A percentile compares a stretch with the other conserved stretches of the same genome.
These are phyloP conservation scores for Bolboschoenoplectus hybrid DNA, from an alignment of 202 grass and related monocot genomes.

Conservation along the genomic window DNA sequence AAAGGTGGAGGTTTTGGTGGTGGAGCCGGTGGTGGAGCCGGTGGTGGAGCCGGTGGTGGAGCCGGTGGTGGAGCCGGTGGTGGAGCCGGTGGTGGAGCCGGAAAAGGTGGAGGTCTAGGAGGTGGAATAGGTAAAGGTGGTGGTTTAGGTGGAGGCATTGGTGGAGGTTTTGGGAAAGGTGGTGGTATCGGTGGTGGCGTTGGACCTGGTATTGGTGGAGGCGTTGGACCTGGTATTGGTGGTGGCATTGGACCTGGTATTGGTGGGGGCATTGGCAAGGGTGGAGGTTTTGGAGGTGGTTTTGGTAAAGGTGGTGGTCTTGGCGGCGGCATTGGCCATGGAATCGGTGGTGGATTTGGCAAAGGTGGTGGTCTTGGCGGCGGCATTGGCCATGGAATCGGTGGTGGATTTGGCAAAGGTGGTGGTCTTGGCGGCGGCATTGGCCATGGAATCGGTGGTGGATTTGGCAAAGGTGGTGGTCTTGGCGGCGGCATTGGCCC, in stretches of 20 bases:
- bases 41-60: slow-evolving; percentile 27
- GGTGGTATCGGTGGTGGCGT: slow-evolving; percentile 3
- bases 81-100: slow-evolving; percentile 6
- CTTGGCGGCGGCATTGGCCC: slow-evolving; percentile 20
- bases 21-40: slow-evolving; percentile 16
- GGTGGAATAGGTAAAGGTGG: slow-evolving; percentile 6
- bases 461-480: slow-evolving; percentile 19
- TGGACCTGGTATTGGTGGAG: slow-evolving; percentile 1
- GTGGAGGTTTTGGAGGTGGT: slow-evolving; percentile 24
- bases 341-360: not conserved
- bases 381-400: not conserved
- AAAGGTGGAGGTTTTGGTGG: slow-evolving; percentile 10
- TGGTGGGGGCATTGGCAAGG: not conserved
- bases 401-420: not conserved
- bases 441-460: not conserved
- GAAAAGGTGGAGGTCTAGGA: slow-evolving; percentile 17
- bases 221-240: not conserved
- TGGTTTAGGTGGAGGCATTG: slow-evolving; percentile 17
- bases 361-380: slow-evolving; percentile 40
- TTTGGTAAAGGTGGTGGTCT: slow-evolving; percentile 29
- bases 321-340: not conserved
- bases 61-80: not conserved
- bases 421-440: slow-evolving; percentile 4
- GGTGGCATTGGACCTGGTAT: not conserved
- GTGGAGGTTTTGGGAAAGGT: not conserved